A percentile compares a stretch with the other conserved stretches of the same genome.
Conservation (phyloP, 2,329 filamentous ascomycete species). For the Penicillium sp. region DNA sequence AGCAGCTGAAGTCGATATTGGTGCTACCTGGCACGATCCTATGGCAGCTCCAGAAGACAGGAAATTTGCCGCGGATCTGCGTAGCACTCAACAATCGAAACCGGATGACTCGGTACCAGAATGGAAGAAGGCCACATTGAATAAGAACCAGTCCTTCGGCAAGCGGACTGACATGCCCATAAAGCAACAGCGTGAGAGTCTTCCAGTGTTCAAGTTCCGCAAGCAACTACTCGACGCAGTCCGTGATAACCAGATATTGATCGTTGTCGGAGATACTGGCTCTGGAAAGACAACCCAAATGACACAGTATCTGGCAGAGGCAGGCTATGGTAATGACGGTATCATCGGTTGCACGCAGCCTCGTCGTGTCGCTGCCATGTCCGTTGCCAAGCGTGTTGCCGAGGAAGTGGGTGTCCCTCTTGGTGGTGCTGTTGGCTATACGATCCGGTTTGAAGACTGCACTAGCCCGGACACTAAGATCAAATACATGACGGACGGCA, state of each 20-base stretch:
- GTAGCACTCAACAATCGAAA: constrained; percentile 56
- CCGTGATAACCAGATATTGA: constrained; percentile 78
- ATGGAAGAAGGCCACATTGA: constrained; percentile 81
- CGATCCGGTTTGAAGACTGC: constrained; percentile 93
- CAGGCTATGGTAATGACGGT: constrained; percentile 76
- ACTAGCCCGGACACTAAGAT: constrained; percentile 83
- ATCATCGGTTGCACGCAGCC: constrained; percentile 96
- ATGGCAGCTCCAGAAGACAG: constrained; percentile 82
- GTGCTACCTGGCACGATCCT: constrained; percentile 91
- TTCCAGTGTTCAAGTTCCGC: constrained; percentile 86
- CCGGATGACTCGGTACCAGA: constrained; percentile 69
- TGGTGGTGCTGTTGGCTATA: constrained; percentile 92
- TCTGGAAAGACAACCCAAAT: constrained; percentile 96
- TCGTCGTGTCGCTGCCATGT: constrained; percentile 94
- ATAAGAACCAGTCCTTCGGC: constrained; percentile 72
- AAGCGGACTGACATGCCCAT: constrained; percentile 88
- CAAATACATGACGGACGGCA: constrained; percentile 99
- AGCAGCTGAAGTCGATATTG: constrained; percentile 70
- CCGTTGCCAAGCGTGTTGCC: constrained; percentile 90
- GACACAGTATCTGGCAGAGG: constrained; percentile 91
- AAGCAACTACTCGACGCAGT: constrained; percentile 83
- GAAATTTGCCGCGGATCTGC: constrained; percentile 82
- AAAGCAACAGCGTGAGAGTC: constrained; percentile 83
- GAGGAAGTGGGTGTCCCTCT: constrained; percentile 91
- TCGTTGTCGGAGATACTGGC: constrained; percentile 95